Conservation (phyloP, 1,284 basidiomycete genomes). For the Boletellus deceptivus region DNA sequence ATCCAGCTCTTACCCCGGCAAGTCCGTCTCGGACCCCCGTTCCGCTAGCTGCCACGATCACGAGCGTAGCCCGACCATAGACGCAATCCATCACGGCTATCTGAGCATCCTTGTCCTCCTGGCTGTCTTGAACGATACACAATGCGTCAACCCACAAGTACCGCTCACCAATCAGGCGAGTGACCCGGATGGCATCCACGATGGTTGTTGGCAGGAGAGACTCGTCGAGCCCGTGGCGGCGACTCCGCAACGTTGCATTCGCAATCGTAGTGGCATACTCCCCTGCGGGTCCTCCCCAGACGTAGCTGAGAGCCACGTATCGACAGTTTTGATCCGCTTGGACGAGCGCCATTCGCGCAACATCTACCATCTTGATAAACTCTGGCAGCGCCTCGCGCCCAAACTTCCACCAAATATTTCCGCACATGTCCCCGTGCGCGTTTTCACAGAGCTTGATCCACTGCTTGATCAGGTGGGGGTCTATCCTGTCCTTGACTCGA, state of each 20-base stretch:
- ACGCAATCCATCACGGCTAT: too few relatives aligned
- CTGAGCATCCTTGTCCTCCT: too few relatives aligned
- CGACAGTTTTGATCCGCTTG: conserved; percentile 7
- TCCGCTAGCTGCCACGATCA: too few relatives aligned
- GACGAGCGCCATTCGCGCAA: conserved; percentile 10
- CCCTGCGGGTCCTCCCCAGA: too few relatives aligned
- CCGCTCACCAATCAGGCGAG: too few relatives aligned
- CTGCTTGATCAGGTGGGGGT: conserved; percentile 4
- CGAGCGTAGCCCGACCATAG: too few relatives aligned
- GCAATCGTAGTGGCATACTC: too few relatives aligned
- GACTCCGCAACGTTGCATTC: too few relatives aligned
- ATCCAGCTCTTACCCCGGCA: too few relatives aligned
- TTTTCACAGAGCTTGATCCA: not conserved
- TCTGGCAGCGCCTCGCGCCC: not conserved
- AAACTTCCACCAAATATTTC: not conserved
- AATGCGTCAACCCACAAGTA: not conserved
- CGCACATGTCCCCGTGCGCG: not conserved
- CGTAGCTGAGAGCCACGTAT: conserved; percentile 16
- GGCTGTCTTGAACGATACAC: conserved; percentile 15
- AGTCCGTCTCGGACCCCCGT: not conserved
- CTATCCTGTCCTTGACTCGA: conserved; percentile 11
- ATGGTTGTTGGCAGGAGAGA: too few relatives aligned
- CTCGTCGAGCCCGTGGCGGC: too few relatives aligned
- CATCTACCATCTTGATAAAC: conserved; percentile 7
- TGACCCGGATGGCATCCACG: too few relatives aligned